phyloP scores from a whole-genome alignment of 345 rosid species.

The Hibiscus tridactylites region DNA sequence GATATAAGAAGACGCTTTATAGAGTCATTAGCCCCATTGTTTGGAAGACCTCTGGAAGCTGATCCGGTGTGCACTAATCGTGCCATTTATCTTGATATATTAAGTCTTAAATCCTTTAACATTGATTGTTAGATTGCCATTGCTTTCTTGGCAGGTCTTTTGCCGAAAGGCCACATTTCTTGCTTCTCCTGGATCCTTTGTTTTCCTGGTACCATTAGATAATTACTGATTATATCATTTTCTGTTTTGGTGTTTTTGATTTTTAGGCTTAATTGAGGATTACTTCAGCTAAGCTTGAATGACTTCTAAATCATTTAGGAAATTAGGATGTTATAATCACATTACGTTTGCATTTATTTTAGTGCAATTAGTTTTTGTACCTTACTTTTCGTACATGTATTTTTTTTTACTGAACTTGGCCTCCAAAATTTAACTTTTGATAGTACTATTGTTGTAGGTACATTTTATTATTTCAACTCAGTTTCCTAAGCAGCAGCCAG shows the following conservation, averaged over 20 bases:
- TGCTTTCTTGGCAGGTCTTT: slow-evolving; percentile 51
- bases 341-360: not conserved
- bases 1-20: slow-evolving; percentile 63
- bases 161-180: slow-evolving; percentile 71
- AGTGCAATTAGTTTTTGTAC: not conserved
- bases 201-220: slow-evolving; percentile 54
- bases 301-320: not conserved
- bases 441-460: slow-evolving; percentile 38
- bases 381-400: not conserved
- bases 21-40: slow-evolving; percentile 53
- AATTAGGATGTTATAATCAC: not conserved
- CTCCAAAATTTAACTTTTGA: not conserved
- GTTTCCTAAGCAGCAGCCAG: slow-evolving; percentile 85
- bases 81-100: not conserved
- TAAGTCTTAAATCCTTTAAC: not conserved
- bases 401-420: not conserved
- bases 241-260: not conserved
- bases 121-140: slow-evolving; percentile 10
- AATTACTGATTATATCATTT: not conserved
- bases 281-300: not conserved
- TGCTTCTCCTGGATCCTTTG: slow-evolving; percentile 59
- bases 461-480: slow-evolving; percentile 57
- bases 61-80: slow-evolving; percentile 56
- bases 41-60: slow-evolving; percentile 92
- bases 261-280: not conserved